phyloP scores from a whole-genome alignment of 2,329 filamentous ascomycete species.

The Epichloe gansuensis region DNA sequence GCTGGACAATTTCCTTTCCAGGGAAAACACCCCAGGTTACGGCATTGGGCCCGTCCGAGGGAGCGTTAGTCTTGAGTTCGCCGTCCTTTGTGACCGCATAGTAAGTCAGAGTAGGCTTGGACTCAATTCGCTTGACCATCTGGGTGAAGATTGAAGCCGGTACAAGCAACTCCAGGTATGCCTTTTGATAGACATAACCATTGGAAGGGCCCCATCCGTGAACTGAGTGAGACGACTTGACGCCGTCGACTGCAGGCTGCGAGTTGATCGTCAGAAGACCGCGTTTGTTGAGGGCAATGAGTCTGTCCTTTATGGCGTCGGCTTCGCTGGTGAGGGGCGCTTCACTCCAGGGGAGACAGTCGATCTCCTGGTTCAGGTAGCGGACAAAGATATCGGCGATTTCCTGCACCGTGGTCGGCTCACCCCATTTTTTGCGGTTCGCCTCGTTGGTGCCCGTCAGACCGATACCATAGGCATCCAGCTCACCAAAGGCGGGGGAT shows the following conservation, averaged over 20 bases:
- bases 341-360: conserved; percentile 88
- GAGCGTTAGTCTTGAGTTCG: conserved; percentile 71
- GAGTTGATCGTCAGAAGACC: conserved; percentile 95
- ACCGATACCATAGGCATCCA: conserved; percentile 88
- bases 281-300: conserved; percentile 71
- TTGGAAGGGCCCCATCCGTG: conserved; percentile 92
- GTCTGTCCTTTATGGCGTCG: conserved; percentile 59
- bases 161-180: conserved; percentile 85
- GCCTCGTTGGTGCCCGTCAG: conserved; percentile 91
- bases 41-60: conserved; percentile 82
- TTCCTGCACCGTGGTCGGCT: conserved; percentile 67
- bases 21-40: conserved; percentile 99
- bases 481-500: conserved; percentile 88
- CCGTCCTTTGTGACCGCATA: conserved; percentile 83
- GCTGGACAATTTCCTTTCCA: conserved; percentile 98
- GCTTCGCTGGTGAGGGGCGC: conserved; percentile 73
- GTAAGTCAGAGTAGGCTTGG: conserved; percentile 75
- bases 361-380: conserved; percentile 70
- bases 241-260: conserved; percentile 85
- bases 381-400: conserved; percentile 72
- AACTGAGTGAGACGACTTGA: conserved; percentile 72
- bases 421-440: conserved; percentile 90
- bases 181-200: conserved; percentile 97
- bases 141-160: conserved; percentile 67
- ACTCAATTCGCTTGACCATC: conserved; percentile 64